phyloP scores from a whole-genome alignment of 441 rosid species.

The Viola pubescens region DNA sequence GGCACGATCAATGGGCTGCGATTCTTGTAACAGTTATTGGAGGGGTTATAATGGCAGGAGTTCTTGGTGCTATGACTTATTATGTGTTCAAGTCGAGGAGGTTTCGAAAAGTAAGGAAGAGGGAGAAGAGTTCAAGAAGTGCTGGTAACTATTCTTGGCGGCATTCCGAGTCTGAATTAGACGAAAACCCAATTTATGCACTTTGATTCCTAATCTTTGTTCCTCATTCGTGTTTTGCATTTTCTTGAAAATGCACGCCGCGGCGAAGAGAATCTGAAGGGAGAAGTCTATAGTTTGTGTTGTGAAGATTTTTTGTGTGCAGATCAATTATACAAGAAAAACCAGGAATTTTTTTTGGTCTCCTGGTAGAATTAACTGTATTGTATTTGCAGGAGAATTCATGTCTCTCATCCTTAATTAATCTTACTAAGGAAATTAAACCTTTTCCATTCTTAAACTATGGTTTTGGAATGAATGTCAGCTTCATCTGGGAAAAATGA shows the following conservation, averaged over 20 bases:
- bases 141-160: conserved; percentile 24
- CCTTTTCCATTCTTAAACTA: too few species aligned
- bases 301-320: too few species aligned
- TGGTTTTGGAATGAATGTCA: too few species aligned
- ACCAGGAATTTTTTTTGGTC: too few species aligned
- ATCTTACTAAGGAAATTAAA: too few species aligned
- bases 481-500: too few species aligned
- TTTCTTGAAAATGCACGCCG: too few species aligned
- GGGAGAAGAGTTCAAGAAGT: conserved; percentile 34
- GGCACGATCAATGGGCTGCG: conserved; percentile 66
- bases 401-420: too few species aligned
- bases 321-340: too few species aligned
- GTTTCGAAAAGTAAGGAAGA: conserved; percentile 47
- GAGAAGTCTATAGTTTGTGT: too few species aligned
- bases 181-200: conserved; percentile 66
- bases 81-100: conserved; percentile 57
- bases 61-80: conserved; percentile 69
- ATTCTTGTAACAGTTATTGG: conserved; percentile 61
- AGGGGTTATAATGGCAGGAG: conserved; percentile 60
- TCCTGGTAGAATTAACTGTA: too few species aligned
- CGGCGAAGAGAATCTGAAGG: neutral
- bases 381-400: too few species aligned
- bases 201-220: conserved; percentile 26
- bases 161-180: conserved; percentile 52
- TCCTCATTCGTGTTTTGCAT: conserved; percentile 14